Evolutionary conservation across 2,329 filamentous ascomycete species (phyloP), one percentile per base, ranked within the genome.

Genomic region (Epichloe sylvatica): DNA sequence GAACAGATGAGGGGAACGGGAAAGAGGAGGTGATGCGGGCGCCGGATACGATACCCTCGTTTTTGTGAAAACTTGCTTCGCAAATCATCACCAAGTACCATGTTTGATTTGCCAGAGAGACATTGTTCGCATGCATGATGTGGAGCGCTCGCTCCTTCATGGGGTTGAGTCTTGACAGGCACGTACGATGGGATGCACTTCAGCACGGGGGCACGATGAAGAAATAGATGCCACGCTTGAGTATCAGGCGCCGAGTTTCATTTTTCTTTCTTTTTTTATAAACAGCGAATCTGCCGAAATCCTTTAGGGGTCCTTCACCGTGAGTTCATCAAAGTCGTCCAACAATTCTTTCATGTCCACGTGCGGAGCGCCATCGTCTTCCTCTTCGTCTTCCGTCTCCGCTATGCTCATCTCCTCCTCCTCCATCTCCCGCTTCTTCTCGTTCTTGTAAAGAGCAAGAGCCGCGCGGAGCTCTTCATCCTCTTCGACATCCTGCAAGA

Each of bases 401-500:
- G 78, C 82, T 46, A 83, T 72, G 59, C 80, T 84, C 77, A 84
- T 85, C 59, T 77, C 79, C 52, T 84, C 79, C 52, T 84, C 80
- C 1, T 71, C 68, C 12, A 6, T 13, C 50, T 79, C 75, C 49
- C 62, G 59, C 64, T 70, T 67, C 64, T 69, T 72, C 59, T 74
- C 68, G 53, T 74, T 76, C 71, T 91, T 95, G 72, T 95, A 98
- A 59, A 98, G 66, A 43, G 87, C 86, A 63, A 98, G 72, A 1
- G 88, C 89, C 41, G 82, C 78, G 49, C 92, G 77, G 57, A 96
- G 74, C 62, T 98, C 92, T 47, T 85, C 77, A 64, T 98, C 92
- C 64, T 97, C 90, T 69, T 98, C 94, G 11, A 98, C 87, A 66
- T 98, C 92, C 43, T 85, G 83, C 73, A 98, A 71, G 80, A 98